Base-by-base conservation (phyloP, 2,329 filamentous ascomycete species). In the Chrysoporthe puriensis region DNA sequence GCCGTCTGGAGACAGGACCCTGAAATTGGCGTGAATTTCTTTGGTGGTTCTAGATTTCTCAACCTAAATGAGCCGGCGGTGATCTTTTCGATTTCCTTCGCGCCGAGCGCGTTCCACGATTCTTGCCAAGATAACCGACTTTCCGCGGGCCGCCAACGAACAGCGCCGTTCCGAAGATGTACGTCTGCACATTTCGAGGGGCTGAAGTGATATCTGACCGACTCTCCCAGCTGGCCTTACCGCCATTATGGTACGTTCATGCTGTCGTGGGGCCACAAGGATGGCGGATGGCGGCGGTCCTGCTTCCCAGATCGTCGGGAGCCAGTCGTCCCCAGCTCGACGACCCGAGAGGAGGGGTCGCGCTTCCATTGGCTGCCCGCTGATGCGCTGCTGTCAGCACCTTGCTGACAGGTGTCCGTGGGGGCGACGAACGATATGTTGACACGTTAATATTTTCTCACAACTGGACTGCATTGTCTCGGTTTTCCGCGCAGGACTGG, bases 331-430 rank as follows among this genome's bases (percentile, higher is more conserved):
- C 13, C 44, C 18, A 46, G 44, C 44, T n/a, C 44, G 8, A 34
- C 50, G 54, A 57, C 54, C 54, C 54, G 54, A 57, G 54, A 34
- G 54, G 34, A 57, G 54, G 54, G 54, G 32, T 57, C 54, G 54
- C 5, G 6, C 18, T 26, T 36, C 54, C 40, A 57, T 57, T 57
- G 54, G 54, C 54, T 8, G 7, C 9, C 18, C 8, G 54, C 50
- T n/a, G 54, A 57, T 16, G 16, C 34, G 21, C 16, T 57, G 54
- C 34, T 57, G 54, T 57, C 54, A 40, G 54, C 54, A 40, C 14
- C 3, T 32, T 32, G 50, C 50, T 54, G 50, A 54, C 50, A 54
- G 21, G 50, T 32, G 32, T 54, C 50, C 50, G 26, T 5, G 50
- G 50, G 26, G 26, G 14, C 50, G 2, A 34, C 21, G 50, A 54